Conservation (phyloP, 2,329 filamentous ascomycete genomes). For the Tolypocladium album region DNA sequence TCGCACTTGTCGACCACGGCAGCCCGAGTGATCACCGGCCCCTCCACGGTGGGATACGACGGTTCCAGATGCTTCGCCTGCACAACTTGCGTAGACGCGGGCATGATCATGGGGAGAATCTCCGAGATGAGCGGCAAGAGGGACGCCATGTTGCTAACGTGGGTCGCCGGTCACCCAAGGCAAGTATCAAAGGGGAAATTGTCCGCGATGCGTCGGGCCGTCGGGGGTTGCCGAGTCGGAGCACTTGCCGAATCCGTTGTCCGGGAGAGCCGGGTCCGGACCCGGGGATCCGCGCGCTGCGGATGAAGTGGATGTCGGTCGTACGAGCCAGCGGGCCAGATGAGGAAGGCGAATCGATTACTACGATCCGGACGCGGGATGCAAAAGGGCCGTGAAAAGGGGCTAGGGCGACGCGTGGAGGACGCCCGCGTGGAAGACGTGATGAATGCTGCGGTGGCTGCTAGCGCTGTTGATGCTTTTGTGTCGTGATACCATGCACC, state of each 20-base stretch:
- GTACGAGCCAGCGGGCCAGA: neutral
- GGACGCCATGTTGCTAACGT: constrained; percentile 28
- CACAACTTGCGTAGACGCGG: constrained; percentile 45
- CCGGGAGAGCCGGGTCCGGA: neutral
- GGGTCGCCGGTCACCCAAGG: neutral
- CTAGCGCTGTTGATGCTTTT: neutral
- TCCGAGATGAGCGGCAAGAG: constrained; percentile 46
- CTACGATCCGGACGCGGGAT: neutral
- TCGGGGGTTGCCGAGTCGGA: neutral
- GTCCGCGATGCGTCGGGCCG: neutral
- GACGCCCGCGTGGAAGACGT: neutral
- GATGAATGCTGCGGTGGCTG: neutral
- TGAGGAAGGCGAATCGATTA: neutral
- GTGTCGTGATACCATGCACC: neutral
- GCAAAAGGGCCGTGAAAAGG: neutral
- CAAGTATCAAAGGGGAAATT: neutral
- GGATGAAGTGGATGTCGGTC: neutral
- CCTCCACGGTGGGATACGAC: constrained; percentile 18
- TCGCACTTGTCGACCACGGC: constrained; percentile 56
- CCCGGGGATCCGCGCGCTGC: neutral
- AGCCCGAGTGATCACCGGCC: constrained; percentile 24
- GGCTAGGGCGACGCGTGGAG: neutral
- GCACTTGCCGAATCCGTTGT: neutral
- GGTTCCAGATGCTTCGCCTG: constrained; percentile 35
- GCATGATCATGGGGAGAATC: constrained; percentile 48